Percentiles rank a stretch among this genome's conserved stretches.
Conservation (phyloP, 2,329 filamentous ascomycete species). For the Sclerotinia subarctica region DNA sequence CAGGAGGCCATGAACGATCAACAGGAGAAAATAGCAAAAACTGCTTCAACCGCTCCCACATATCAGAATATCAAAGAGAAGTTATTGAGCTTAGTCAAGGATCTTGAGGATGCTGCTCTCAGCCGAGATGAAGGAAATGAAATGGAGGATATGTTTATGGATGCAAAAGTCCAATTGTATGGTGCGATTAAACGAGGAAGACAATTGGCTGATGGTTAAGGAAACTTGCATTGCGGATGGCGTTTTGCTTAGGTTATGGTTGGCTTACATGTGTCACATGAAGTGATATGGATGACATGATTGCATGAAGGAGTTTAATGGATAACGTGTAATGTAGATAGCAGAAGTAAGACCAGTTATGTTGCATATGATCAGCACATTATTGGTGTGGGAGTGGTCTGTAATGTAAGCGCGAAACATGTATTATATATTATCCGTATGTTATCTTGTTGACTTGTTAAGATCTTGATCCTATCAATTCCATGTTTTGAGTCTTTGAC, state of each 20-base stretch:
- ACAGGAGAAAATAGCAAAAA: not conserved
- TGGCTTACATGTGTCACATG: constrained; percentile 8
- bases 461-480: not conserved
- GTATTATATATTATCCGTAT: not conserved
- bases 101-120: constrained; percentile 58
- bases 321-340: constrained; percentile 16
- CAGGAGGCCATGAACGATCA: not conserved
- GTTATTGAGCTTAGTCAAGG: constrained; percentile 56
- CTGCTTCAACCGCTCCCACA: constrained; percentile 27
- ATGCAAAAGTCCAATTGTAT: constrained; percentile 71
- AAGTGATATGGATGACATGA: constrained; percentile 13
- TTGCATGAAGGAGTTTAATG: constrained; percentile 14
- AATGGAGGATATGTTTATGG: constrained; percentile 76
- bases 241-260: constrained; percentile 23
- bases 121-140: constrained; percentile 63
- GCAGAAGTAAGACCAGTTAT: constrained; percentile 1
- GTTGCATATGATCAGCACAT: not conserved
- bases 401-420: not conserved
- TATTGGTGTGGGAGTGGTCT: too few species aligned
- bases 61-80: constrained; percentile 50
- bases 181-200: constrained; percentile 62
- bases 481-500: not conserved
- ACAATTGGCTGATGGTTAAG: constrained; percentile 19
- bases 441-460: not conserved
- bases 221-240: constrained; percentile 28